phyloP scores from a whole-genome alignment of 2,329 filamentous ascomycete species.

The Colletotrichum liriopes region DNA sequence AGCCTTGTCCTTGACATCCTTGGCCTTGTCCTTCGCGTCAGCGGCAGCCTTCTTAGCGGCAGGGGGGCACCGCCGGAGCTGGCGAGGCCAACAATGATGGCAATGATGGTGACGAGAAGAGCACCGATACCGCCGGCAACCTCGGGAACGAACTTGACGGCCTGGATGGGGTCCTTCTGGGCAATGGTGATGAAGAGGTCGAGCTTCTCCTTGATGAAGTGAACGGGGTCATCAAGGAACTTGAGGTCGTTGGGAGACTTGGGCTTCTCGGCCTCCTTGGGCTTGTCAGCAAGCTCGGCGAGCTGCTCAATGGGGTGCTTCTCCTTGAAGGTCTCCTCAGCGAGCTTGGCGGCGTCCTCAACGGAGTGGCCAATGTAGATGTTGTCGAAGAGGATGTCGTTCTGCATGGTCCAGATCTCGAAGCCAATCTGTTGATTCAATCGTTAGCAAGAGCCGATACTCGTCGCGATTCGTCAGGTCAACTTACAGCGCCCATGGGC shows the following conservation, averaged over 20 bases:
- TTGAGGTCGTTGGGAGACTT: conserved; percentile 83
- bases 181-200: conserved; percentile 90
- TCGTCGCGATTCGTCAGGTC: neutral
- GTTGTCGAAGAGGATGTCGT: conserved; percentile 98
- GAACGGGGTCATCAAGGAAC: conserved; percentile 92
- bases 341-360: conserved; percentile 91
- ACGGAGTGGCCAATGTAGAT: conserved; percentile 99
- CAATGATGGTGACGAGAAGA: conserved; percentile 78
- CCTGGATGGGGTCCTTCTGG: conserved; percentile 86
- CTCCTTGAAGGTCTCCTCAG: conserved; percentile 89
- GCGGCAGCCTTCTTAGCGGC: conserved; percentile 80
- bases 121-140: conserved; percentile 86
- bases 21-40: conserved; percentile 78
- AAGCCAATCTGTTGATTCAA: conserved; percentile 83
- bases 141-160: conserved; percentile 91
- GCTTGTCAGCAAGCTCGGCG: conserved; percentile 83
- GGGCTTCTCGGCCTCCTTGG: conserved; percentile 77
- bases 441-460: conserved; percentile 29
- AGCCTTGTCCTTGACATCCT: conserved; percentile 83
- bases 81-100: conserved; percentile 78
- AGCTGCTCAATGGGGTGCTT: conserved; percentile 89
- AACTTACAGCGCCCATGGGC: conserved; percentile 94
- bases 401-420: conserved; percentile 99
- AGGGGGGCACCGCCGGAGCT: conserved; percentile 72
- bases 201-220: conserved; percentile 92